Conservation (phyloP, 1,284 basidiomycete species). For the Pseudozyma hubeiensis region DNA sequence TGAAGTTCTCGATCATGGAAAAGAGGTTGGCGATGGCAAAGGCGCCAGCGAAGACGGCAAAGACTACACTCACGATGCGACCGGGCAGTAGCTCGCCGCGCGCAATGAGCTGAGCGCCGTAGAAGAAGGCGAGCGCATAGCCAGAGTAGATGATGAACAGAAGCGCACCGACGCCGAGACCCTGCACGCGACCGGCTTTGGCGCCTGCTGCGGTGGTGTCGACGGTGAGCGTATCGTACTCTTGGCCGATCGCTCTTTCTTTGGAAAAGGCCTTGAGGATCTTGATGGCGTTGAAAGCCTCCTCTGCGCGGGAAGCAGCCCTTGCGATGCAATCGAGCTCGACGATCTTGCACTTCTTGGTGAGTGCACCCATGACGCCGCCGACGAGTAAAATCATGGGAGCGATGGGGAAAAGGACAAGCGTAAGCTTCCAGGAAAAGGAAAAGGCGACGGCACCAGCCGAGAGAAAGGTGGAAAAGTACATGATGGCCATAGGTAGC, state of each 20-base stretch:
- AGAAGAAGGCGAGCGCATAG: constrained; percentile 48
- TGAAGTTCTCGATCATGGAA: constrained; percentile 45
- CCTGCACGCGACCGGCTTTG: constrained; percentile 9
- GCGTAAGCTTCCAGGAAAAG: constrained; percentile 9
- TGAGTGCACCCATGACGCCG: constrained; percentile 2
- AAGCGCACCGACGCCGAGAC: constrained; percentile 29
- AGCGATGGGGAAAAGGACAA: constrained; percentile 10
- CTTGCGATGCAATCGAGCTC: constrained; percentile 10
- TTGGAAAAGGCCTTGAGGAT: constrained; percentile 17
- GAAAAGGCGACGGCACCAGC: constrained; percentile 7
- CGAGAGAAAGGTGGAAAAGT: constrained; percentile 10
- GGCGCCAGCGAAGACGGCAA: constrained; percentile 40
- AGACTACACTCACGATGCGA: constrained; percentile 50
- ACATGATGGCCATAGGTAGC: constrained; percentile 16
- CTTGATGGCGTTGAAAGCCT: constrained; percentile 17
- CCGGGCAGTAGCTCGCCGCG: constrained; percentile 12
- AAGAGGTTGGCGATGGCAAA: constrained; percentile 47
- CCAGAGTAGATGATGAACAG: constrained; percentile 48
- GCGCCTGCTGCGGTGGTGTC: constrained; percentile 7
- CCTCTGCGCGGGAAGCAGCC: constrained; percentile 12
- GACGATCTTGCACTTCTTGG: constrained; percentile 7
- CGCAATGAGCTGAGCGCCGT: constrained; percentile 25
- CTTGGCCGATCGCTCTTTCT: neutral
- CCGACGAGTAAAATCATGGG: constrained; percentile 6
- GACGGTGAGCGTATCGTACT: constrained; percentile 5